Evolutionary conservation across 768 basidiomycete species (phyloP), one percentile per base, ranked within the genome.

Genomic region (Amanita subjunquillea): DNA sequence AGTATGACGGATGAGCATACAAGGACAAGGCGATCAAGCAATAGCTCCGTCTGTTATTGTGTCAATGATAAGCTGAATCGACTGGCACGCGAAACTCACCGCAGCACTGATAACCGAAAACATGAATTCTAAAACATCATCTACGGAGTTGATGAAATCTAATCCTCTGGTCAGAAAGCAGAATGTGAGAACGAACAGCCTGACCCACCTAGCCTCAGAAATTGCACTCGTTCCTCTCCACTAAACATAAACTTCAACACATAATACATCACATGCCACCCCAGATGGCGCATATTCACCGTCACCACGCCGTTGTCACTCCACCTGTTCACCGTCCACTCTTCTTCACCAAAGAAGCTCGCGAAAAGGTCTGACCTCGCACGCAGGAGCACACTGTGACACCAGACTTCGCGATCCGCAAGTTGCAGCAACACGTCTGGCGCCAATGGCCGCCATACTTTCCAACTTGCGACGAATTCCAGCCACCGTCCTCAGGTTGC

Each of bases 41-140:
- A 76, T 2, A 98, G 69, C 66, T 98, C 92, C 57, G 87, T 93
- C 86, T 94, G 47, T 59, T 36, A 29, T 49, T 27, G 13, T 44
- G 3, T 17, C 29, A 17, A 36, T 5, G 5, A 29, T 50, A 25
- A 17, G 12, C 46, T 20, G 6, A 20, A 9, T 15, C 3, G 2
- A 2, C 1, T 9, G 23, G 13, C 4, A 20, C 10, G 9, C 17
- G 40, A 37, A 27, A 71, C 79, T 64, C 63, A 93, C 91, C 34
- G 93, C 91, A 15, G 81, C 85, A 34, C 84, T 83, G 66, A 96
- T 79, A 13, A 97, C 83, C 20, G 85, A 80, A 56, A 96, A 91
- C 68, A 92, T 78, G 57, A 93, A 90, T 55, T 91, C 86, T 53
- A 98, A 65, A 29, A 91, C 71, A 34, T 87, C 82, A 52, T 98